Base-by-base conservation (phyloP, 1,284 basidiomycete genomes). In the Cryptococcus sp. region DNA sequence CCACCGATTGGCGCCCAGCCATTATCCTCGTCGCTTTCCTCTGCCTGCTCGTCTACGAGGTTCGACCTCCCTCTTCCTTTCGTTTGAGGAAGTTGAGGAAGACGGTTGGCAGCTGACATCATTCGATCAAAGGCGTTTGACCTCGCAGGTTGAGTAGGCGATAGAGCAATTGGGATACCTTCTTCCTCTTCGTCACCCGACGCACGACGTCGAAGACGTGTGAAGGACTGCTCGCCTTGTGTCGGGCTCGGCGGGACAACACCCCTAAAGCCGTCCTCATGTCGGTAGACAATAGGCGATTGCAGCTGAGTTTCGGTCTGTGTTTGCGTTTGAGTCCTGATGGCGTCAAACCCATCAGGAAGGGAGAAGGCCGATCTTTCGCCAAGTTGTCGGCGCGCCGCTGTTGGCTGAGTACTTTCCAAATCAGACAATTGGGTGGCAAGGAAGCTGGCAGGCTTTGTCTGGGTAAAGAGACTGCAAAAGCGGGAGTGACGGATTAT, bases 1-100 rank as follows among this genome's bases (percentile, higher is more conserved):
- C 64, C 64, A 8, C 62, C 64, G 16, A 53, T 25, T 7, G 56
- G 54, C 6, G 39, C 68, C 74, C 73, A 74, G 7, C 68, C 72
- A 46, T 63, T 59, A 40, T 76, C 75, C 40, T 77, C 75, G 39
- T 75, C 74, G 45, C 70, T 73, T 50, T 77, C 75, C 52, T 76
- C 75, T 1, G 75, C 75, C 50, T 77, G 69, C 40, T 63, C 71
- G 39, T 77, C 73, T 35, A 77, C 57, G 39, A 59, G 49, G 8
- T 25, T 55, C 17, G 53, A 55, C 19, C 50, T 54, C 16, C 35
- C 5, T 31, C 49, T 59, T 38, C 8, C 7, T 35, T 31, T 25
- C 48, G 53, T 56, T 7, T 25, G 42, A 23, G 47, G 35, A 35
- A 35, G 31, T 8, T 35, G 31, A 10, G 51, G 51, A 19, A 49